A percentile compares a stretch with the other conserved stretches of the same genome.
Evolutionary conservation across 1,284 basidiomycete genomes (phyloP).

Genomic region (Gomphus bonarii): DNA sequence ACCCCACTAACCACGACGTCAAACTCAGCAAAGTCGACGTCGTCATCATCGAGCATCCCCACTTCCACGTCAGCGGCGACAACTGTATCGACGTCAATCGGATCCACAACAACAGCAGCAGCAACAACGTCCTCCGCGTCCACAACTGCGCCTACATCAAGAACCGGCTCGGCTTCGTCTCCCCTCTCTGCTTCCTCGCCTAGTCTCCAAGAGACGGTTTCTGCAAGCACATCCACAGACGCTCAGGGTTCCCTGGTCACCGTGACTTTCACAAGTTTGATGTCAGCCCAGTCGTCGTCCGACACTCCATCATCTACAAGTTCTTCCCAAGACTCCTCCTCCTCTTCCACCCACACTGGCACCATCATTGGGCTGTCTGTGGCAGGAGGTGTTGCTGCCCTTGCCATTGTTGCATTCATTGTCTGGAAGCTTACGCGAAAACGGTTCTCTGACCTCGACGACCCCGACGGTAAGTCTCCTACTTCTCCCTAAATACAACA

Average conservation of each 20-base stretch:
- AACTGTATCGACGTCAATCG: conserved; percentile 5
- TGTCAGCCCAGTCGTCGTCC: conserved; percentile 8
- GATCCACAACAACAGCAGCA: conserved; percentile 13
- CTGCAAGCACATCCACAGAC: conserved; percentile 14
- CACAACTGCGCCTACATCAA: background rate
- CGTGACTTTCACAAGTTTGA: background rate
- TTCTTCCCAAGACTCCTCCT: conserved; percentile 10
- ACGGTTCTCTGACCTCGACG: conserved; percentile 58
- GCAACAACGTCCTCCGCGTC: conserved; percentile 7
- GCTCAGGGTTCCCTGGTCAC: conserved; percentile 8
- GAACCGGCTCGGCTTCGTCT: conserved; percentile 8
- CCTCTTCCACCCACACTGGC: conserved; percentile 45
- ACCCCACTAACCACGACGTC: background rate
- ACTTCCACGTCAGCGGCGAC: conserved; percentile 2
- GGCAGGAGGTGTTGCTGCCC: conserved; percentile 59
- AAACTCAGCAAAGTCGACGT: background rate
- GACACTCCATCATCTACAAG: conserved; percentile 13
- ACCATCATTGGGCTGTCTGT: conserved; percentile 72
- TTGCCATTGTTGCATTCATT: conserved; percentile 61
- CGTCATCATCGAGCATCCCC: background rate
- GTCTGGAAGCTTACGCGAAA: conserved; percentile 78
- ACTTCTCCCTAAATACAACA: conserved; percentile 7
- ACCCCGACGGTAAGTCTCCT: conserved; percentile 44
- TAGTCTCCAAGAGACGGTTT: conserved; percentile 1
- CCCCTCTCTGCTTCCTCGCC: conserved; percentile 13